Base-by-base conservation (phyloP, 768 basidiomycete species). In the Tylopilus rubrobrunneus region DNA sequence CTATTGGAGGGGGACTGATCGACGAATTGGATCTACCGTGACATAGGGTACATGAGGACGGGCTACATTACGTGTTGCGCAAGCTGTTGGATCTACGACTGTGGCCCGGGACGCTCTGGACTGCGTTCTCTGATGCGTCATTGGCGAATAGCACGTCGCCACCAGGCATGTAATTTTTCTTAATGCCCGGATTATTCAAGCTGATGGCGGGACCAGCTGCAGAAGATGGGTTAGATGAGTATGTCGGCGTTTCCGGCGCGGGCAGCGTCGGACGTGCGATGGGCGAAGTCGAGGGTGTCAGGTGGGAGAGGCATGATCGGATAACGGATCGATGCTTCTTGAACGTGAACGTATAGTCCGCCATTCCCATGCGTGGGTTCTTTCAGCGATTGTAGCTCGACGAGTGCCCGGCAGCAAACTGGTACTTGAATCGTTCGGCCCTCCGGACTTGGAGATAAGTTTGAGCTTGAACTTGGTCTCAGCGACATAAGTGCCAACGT, bases 21-120 rank as follows among this genome's bases (percentile, higher is more conserved):
- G 44, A 5, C 31, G 36, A 45, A 29, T 43, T 1, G 31, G 40
- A 28, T 48, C 2, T 17, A 19, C 19, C 19, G 19, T 19, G 19
- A 19, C 19, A 39, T 21, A 94, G 94, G 51, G 81, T 84, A 1
- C 80, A 92, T 25, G 94, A 98, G 68, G 92, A 96, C 61, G 96
- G 98, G 61, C 65, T 98, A 14, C 67, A 95, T 1, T 96, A 94
- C 64, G 80, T 93, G 27, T 71, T 98, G 14, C 81, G 81, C 40
- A 89, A 91, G 56, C 73, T 98, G 19, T 74, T 83, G 12, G 78
- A 80, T 34, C 72, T 94, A 21, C 76, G 77, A n/a, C 71, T 97
- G 10, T 89, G 83, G 82, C 75, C 84, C 12, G 88, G 88, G 3
- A 83, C 84, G 2, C 69, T 93, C 8, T 89, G 86, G 86, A 87